phyloP scores from a whole-genome alignment of 768 basidiomycete species.

The Agrocybe praecox region DNA sequence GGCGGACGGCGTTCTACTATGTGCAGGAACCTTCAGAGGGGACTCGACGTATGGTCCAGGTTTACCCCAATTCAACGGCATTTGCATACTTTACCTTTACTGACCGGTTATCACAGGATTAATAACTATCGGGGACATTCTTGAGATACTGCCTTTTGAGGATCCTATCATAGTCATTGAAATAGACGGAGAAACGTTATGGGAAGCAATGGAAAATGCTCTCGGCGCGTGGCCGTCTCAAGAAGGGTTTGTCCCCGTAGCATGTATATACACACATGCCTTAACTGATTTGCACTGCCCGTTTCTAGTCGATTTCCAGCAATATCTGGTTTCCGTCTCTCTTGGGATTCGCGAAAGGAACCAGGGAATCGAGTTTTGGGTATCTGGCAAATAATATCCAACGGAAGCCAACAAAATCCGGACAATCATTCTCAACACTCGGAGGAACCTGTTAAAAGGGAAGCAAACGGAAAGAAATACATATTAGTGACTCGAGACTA shows the following conservation, averaged over 20 bases:
- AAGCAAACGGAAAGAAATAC: slow-evolving; percentile 60
- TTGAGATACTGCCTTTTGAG: slow-evolving; percentile 89
- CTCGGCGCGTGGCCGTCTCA: slow-evolving; percentile 85
- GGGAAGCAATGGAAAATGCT: slow-evolving; percentile 76
- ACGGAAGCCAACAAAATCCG: slow-evolving; percentile 25
- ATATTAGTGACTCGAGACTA: slow-evolving; percentile 87
- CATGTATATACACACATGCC: not conserved
- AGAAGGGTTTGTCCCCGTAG: slow-evolving; percentile 64
- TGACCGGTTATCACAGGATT: slow-evolving; percentile 45
- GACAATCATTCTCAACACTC: slow-evolving; percentile 35
- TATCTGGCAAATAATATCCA: slow-evolving; percentile 59
- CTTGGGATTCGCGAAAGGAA: slow-evolving; percentile 81
- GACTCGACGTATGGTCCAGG: slow-evolving; percentile 87
- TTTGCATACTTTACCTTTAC: not conserved
- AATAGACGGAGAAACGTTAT: slow-evolving; percentile 76
- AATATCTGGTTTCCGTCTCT: slow-evolving; percentile 80
- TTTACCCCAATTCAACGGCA: slow-evolving; percentile 23
- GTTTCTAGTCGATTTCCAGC: slow-evolving; percentile 79
- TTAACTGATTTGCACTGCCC: not conserved
- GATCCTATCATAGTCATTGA: slow-evolving; percentile 84
- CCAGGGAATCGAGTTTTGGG: slow-evolving; percentile 75
- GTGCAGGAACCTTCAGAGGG: slow-evolving; percentile 83
- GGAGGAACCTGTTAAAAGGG: slow-evolving; percentile 55
- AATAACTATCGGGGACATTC: slow-evolving; percentile 82
- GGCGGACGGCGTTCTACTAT: slow-evolving; percentile 81